Base-by-base conservation (phyloP, 2,329 filamentous ascomycete genomes). In the Phyllosticta ampelicida region DNA sequence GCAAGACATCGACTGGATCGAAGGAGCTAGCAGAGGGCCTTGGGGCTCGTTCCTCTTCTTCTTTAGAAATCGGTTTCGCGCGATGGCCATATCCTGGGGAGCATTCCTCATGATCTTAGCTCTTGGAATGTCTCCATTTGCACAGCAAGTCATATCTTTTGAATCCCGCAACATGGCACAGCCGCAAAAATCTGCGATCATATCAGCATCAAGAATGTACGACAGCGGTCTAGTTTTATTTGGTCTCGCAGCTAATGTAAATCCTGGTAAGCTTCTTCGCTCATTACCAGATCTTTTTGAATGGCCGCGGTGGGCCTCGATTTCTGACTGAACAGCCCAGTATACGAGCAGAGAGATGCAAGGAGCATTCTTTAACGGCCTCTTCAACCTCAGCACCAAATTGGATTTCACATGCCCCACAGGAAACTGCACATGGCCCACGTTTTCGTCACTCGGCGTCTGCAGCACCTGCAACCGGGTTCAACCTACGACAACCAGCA, bases 1-100 rank as follows among this genome's bases (percentile, higher is more conserved):
- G 5, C 28, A 57, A 20, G 59, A 68, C 23, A 61, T 70, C n/a
- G 64, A 69, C 51, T 18, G 61, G 4, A 70, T 67, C 20, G 67
- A 70, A 49, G 63, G 63, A 10, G 66, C 68, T 0, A 67, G 66
- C 30, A 61, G 67, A 10, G 69, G 55, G 9, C 49, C 55, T 13
- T 57, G 55, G 49, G 49, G 49, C 10, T 19, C 55, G 0, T 11
- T 28, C 9, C 21, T 28, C 5, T 52, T 57, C n/a, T 11, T 57
- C 23, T 28, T 10, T 8, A 16, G 51, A 13, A 9, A 26, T 48
- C n/a, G 36, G 13, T 21, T 23, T 51, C 26, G n/a, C 19, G 2
- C 11, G 23, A 20, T 20, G 20, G 1, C 26, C 5, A 21, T 21
- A 28, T 9, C 19, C 36, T 9, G 52, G n/a, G 61, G 61, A 20